Evolutionary conservation across 495 filamentous ascomycete genomes (phyloP).

Genomic region (Diplogelasinospora grovesii): DNA sequence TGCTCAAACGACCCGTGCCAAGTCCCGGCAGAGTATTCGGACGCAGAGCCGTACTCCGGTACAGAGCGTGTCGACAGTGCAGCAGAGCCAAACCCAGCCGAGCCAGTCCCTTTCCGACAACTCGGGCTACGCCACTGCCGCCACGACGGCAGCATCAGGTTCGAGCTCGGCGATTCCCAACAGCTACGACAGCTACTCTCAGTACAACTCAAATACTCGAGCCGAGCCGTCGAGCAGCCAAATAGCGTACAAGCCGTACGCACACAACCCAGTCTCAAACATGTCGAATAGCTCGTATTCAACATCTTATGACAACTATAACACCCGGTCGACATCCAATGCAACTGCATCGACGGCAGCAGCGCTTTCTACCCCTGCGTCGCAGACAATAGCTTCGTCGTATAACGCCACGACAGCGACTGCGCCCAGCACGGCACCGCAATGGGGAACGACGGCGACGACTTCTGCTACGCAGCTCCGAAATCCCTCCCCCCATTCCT

Average conservation of each 20-base stretch:
- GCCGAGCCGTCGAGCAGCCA: conserved; percentile 14
- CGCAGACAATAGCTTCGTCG: conserved; percentile 19
- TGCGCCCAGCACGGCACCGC: conserved; percentile 12
- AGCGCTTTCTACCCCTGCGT: conserved; percentile 3
- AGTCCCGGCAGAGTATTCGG: conserved; percentile 18
- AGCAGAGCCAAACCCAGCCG: conserved; percentile 4
- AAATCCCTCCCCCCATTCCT: conserved; percentile 13
- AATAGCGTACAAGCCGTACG: conserved; percentile 21
- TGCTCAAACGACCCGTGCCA: conserved; percentile 14
- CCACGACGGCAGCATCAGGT: conserved; percentile 5
- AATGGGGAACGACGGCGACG: conserved; percentile 18
- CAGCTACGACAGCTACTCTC: conserved; percentile 16
- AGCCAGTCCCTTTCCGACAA: conserved; percentile 7
- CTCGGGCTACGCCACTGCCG: conserved; percentile 4
- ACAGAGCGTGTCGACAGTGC: conserved; percentile 8
- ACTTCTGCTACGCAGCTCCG: conserved; percentile 8
- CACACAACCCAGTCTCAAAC: conserved; percentile 6
- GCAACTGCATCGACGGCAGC: conserved; percentile 11
- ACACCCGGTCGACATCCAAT: conserved; percentile 8
- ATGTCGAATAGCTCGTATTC: conserved; percentile 15
- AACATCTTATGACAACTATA: conserved; percentile 21
- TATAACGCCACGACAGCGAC: conserved; percentile 12
- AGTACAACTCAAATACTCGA: conserved; percentile 14
- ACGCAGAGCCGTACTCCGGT: conserved; percentile 16
- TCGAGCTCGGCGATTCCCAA: conserved; percentile 10